phyloP scores from a whole-genome alignment of 345 rosid genomes.

The Salix arbutifolia region DNA sequence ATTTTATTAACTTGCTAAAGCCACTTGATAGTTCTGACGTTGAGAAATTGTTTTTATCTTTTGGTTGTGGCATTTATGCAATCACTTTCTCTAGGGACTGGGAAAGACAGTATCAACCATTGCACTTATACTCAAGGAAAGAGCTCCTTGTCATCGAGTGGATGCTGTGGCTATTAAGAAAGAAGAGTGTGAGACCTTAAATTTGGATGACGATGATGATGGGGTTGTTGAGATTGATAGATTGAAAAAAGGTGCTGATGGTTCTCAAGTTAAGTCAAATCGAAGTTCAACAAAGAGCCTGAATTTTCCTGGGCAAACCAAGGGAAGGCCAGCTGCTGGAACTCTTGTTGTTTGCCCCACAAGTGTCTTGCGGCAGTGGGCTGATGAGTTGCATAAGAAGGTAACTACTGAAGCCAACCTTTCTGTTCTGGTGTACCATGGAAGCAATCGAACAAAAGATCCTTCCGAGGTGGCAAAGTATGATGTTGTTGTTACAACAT shows the following conservation, averaged over 20 bases:
- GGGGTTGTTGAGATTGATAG: slow-evolving; percentile 23
- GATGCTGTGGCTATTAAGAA: slow-evolving; percentile 30
- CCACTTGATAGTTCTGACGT: background rate
- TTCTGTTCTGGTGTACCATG: slow-evolving; percentile 83
- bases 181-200: slow-evolving; percentile 49
- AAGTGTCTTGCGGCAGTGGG: slow-evolving; percentile 96
- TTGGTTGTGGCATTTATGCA: slow-evolving; percentile 5
- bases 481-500: slow-evolving; percentile 94
- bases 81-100: slow-evolving; percentile 58
- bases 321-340: slow-evolving; percentile 89
- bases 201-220: slow-evolving; percentile 70
- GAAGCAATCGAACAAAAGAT: slow-evolving; percentile 84
- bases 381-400: slow-evolving; percentile 73
- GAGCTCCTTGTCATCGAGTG: slow-evolving; percentile 45
- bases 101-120: slow-evolving; percentile 95
- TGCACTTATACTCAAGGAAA: slow-evolving; percentile 87
- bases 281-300: slow-evolving; percentile 16
- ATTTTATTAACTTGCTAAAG: slow-evolving; percentile 10
- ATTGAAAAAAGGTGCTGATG: slow-evolving; percentile 26
- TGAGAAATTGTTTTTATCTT: background rate
- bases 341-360: slow-evolving; percentile 98
- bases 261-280: slow-evolving; percentile 21
- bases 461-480: slow-evolving; percentile 72
- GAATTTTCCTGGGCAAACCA: slow-evolving; percentile 31
- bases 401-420: slow-evolving; percentile 64